A percentile compares a stretch with the other conserved stretches of the same genome.
phyloP scores from a whole-genome alignment of 441 rosid species.

The Adansonia rubrostipa region DNA sequence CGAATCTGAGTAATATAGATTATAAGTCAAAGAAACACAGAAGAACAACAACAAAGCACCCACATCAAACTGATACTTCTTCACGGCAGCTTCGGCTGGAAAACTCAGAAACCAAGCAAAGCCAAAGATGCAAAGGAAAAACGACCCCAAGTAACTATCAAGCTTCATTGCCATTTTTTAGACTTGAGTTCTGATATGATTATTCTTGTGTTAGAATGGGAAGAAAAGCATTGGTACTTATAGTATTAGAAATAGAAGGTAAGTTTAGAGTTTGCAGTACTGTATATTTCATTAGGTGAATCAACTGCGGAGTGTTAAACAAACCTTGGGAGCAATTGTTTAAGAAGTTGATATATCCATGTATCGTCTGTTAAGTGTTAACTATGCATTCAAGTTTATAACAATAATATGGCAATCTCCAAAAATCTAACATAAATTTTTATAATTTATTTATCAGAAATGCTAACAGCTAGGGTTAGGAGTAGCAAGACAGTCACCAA shows the following conservation, averaged over 20 bases:
- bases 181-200: not conserved
- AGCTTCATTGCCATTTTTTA: slow-evolving; percentile 35
- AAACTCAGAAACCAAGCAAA: slow-evolving; percentile 40
- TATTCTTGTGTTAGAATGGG: slow-evolving; percentile 26
- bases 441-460: not conserved
- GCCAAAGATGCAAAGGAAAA: slow-evolving; percentile 32
- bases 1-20: too few relatives aligned
- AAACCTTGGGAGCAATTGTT: slow-evolving; percentile 57
- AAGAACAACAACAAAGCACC: slow-evolving; percentile 15
- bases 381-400: not conserved
- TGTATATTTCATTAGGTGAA: slow-evolving; percentile 38
- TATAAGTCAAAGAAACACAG: too few relatives aligned
- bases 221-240: slow-evolving; percentile 27
- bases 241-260: not conserved
- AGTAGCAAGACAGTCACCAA: slow-evolving; percentile 9
- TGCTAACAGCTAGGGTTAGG: not conserved
- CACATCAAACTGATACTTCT: slow-evolving; percentile 62
- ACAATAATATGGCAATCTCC: not conserved
- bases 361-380: slow-evolving; percentile 18
- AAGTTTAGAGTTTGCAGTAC: not conserved
- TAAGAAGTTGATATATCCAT: slow-evolving; percentile 51
- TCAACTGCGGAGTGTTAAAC: slow-evolving; percentile 32
- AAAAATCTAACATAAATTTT: not conserved
- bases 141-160: slow-evolving; percentile 20
- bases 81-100: slow-evolving; percentile 50